Evolutionary conservation across 805 yeast species (phyloP).

Genomic region (Kurtzmaniella cleridarum): DNA sequence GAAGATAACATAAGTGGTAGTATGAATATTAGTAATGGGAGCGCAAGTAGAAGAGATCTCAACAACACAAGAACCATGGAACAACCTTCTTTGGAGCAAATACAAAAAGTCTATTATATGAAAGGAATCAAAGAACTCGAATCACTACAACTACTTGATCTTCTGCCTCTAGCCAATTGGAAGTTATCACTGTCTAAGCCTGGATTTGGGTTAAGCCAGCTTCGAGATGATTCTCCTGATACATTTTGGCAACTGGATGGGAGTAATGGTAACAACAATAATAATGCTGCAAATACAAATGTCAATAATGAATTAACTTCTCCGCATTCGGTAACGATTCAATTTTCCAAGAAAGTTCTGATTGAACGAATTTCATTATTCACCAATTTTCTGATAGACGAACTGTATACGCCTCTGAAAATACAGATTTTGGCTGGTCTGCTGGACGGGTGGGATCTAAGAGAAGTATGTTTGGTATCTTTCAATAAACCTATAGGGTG

Average conservation of each 20-base stretch:
- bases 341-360: constrained; percentile 71
- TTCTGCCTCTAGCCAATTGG: constrained; percentile 83
- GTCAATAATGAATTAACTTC: constrained; percentile 41
- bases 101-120: constrained; percentile 33
- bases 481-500: constrained; percentile 72
- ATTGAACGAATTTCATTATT: constrained; percentile 66
- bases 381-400: constrained; percentile 69
- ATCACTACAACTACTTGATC: constrained; percentile 56
- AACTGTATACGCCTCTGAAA: constrained; percentile 84
- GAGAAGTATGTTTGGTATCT: constrained; percentile 56
- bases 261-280: constrained; percentile 24
- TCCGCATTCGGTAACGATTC: constrained; percentile 79
- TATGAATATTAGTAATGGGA: constrained; percentile 1
- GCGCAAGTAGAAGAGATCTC: constrained; percentile 8
- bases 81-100: constrained; percentile 36
- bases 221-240: constrained; percentile 67
- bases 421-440: constrained; percentile 66
- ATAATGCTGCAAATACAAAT: constrained; percentile 16
- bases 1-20: not conserved
- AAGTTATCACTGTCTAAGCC: constrained; percentile 68
- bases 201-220: constrained; percentile 65
- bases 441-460: constrained; percentile 67
- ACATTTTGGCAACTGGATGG: constrained; percentile 97
- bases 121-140: constrained; percentile 55
- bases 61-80: constrained; percentile 11